Percentiles rank a stretch among this genome's conserved stretches.
phyloP scores from a whole-genome alignment of 805 yeast species.

The Saccharomycopsis javanensis region DNA sequence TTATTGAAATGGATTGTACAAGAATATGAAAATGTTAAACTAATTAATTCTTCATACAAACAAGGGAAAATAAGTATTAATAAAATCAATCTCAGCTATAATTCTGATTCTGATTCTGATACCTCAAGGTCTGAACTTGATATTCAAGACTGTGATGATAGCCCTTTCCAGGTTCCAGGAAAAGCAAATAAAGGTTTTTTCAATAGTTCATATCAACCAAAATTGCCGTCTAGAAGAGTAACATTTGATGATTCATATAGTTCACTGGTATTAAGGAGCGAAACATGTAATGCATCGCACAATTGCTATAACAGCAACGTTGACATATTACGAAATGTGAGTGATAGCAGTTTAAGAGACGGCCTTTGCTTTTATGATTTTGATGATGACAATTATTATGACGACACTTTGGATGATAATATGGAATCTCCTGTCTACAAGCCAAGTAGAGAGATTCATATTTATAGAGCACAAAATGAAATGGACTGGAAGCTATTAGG shows the following conservation, averaged over 20 bases:
- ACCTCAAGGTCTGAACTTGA: not conserved
- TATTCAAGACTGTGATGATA: not conserved
- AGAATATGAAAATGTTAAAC: conserved; percentile 40
- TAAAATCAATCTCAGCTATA: conserved; percentile 24
- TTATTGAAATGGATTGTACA: conserved; percentile 43
- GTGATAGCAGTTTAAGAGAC: not conserved
- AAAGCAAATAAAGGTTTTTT: conserved; percentile 1
- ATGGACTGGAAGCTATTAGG: conserved; percentile 20
- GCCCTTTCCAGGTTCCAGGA: not conserved
- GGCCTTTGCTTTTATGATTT: not conserved
- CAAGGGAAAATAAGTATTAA: conserved; percentile 23
- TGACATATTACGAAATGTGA: conserved; percentile 9
- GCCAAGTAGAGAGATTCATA: conserved; percentile 13
- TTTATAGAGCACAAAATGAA: conserved; percentile 18
- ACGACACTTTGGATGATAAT: not conserved
- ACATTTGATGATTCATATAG: not conserved
- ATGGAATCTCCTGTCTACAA: not conserved
- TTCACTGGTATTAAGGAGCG: not conserved
- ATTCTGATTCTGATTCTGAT: conserved; percentile 9
- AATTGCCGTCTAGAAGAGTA: conserved; percentile 2
- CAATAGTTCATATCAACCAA: not conserved
- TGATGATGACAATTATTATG: conserved; percentile 1
- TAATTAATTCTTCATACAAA: conserved; percentile 17
- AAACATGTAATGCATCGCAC: not conserved
- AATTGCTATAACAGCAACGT: conserved; percentile 12